Evolutionary conservation across 257 asterid genomes (phyloP), one percentile per base, ranked within the genome.

Genomic region (Paulownia fortunei): DNA sequence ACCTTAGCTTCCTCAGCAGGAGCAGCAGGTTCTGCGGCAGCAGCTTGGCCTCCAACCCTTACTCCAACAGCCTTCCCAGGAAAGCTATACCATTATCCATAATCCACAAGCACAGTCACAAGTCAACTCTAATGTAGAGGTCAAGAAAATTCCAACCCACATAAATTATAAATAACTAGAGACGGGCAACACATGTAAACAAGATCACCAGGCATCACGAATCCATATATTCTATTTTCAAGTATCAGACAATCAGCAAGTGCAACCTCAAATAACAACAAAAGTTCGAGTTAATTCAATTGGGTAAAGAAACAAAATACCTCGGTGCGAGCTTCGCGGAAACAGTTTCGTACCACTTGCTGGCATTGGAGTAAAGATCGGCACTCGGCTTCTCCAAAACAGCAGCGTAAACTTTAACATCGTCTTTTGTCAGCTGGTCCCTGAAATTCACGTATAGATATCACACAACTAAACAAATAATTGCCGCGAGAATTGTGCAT

Each of bases 21-120:
- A 63, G 90, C 86, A 70, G 88, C 80, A 63, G 89, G 89, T 72
- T 75, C 89, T 13, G 88, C 87, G 1, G 84, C 86, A 24, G 90
- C 87, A 56, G 81, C 89, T 60, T 69, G 78, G 68, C 94, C 90
- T 30, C 91, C 92, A 18, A 92, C 15, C 65, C 85, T 86, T 19
- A 94, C 98, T 63, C 99, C 97, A n/a, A 86, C 91, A 21, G 96
- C 87, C 79, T 86, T 91, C 3, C 99, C 98, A n/a, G 94, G 99
- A 72, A 94, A 94, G 83, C 98, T 93, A 76, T 26, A 81, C 19
- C 32, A 44, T 39, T 18, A 72, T 41, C 54, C 51, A 32, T 12
- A 42, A 13, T 10, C 49, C 72, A 80, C 21, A 44, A 62, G 18
- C 55, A 78, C 32, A 55, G 24, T 1, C 39, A 47, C 42, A 69